Evolutionary conservation across 495 filamentous ascomycete species (phyloP).

Genomic region (Friedmanniomyces simplex): DNA sequence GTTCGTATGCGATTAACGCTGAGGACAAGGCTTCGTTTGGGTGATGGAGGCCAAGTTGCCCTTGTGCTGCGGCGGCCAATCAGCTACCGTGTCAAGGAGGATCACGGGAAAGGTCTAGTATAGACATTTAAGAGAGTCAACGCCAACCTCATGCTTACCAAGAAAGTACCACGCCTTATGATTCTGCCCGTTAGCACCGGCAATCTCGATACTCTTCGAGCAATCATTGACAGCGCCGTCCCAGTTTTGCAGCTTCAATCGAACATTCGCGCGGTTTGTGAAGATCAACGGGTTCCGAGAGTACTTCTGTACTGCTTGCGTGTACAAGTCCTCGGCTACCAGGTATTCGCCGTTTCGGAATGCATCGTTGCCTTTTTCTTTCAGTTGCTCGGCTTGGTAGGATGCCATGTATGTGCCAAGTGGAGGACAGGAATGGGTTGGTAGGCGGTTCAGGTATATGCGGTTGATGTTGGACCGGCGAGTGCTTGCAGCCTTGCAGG

Average conservation of each 20-base stretch:
- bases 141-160: conserved; percentile 12
- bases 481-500: too few species aligned
- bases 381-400: conserved; percentile 31
- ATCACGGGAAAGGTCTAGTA: background rate
- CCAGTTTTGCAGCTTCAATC: conserved; percentile 60
- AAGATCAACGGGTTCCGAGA: conserved; percentile 52
- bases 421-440: background rate
- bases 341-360: conserved; percentile 51
- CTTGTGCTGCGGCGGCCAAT: conserved; percentile 44
- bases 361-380: conserved; percentile 31
- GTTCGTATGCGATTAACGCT: conserved; percentile 61
- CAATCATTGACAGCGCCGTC: conserved; percentile 76
- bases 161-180: conserved; percentile 82
- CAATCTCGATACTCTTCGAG: conserved; percentile 56
- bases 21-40: conserved; percentile 64
- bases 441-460: background rate
- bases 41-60: conserved; percentile 62
- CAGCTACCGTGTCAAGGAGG: background rate
- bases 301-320: conserved; percentile 64
- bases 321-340: conserved; percentile 68
- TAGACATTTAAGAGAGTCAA: background rate
- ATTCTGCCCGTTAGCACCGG: conserved; percentile 36
- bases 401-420: conserved; percentile 8
- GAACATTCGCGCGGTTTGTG: conserved; percentile 84
- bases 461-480: too few species aligned